These are phyloP conservation scores for Ganoderma resinaceum DNA, from an alignment of 1,284 basidiomycete species.

Conservation along the genomic window DNA sequence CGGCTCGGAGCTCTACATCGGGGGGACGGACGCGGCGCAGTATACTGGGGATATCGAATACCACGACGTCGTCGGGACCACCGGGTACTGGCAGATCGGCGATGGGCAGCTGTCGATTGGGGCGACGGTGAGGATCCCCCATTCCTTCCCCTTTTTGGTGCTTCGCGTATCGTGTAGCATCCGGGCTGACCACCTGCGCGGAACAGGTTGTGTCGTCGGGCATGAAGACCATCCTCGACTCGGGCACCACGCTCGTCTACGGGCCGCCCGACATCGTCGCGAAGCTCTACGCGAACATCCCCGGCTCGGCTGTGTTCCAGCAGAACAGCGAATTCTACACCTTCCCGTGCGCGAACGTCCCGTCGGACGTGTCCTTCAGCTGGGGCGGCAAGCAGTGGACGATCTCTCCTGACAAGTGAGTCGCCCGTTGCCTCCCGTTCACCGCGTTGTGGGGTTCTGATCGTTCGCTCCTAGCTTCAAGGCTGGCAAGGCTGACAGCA, in stretches of 20 bases:
- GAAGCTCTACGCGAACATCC: slow-evolving; percentile 52
- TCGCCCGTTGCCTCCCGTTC: background rate
- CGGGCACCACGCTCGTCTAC: slow-evolving; percentile 58
- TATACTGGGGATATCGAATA: slow-evolving; percentile 50
- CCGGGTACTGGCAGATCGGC: slow-evolving; percentile 40
- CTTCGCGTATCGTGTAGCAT: background rate
- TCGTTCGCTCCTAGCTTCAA: slow-evolving; percentile 30
- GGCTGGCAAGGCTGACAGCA: slow-evolving; percentile 30
- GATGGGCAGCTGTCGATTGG: slow-evolving; percentile 32
- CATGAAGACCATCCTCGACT: slow-evolving; percentile 45
- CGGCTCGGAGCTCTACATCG: slow-evolving; percentile 59
- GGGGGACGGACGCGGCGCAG: slow-evolving; percentile 49
- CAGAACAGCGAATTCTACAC: slow-evolving; percentile 37
- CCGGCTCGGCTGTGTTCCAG: slow-evolving; percentile 45
- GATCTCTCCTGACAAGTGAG: slow-evolving; percentile 37
- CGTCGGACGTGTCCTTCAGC: slow-evolving; percentile 37
- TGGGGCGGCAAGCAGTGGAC: slow-evolving; percentile 43
- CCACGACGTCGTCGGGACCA: slow-evolving; percentile 37
- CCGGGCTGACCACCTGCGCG: background rate
- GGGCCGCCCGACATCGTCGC: slow-evolving; percentile 52
- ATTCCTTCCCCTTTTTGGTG: too few relatives aligned
- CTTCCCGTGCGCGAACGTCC: slow-evolving; percentile 38
- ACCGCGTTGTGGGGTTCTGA: background rate
- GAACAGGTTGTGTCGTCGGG: slow-evolving; percentile 34
- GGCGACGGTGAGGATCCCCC: slow-evolving; percentile 31